These are phyloP conservation scores for Globisporangium spiculum DNA, from an alignment of 352 stramenopile species.

Conservation along the genomic window DNA sequence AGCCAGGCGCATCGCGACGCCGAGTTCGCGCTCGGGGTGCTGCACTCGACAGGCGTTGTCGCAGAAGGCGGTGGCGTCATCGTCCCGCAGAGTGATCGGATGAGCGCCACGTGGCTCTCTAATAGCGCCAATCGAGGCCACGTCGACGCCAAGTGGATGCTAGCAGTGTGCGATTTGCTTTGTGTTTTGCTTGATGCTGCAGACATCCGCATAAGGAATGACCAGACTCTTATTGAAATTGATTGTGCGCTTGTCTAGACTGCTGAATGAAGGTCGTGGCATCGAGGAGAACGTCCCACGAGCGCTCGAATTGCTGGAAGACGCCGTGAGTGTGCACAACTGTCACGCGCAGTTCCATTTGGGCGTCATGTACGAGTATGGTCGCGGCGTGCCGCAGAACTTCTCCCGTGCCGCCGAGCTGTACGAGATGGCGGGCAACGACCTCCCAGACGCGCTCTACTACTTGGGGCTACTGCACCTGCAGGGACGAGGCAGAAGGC, in stretches of 20 bases:
- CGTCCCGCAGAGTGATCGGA: conserved; percentile 28
- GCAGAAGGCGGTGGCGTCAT: not conserved
- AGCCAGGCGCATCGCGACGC: conserved; percentile 32
- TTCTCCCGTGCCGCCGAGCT: conserved; percentile 32
- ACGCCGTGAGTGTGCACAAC: conserved; percentile 24
- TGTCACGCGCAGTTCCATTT: conserved; percentile 36
- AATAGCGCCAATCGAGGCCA: conserved; percentile 38
- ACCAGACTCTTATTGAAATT: no score
- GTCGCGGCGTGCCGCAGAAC: conserved; percentile 33
- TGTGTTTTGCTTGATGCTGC: no score
- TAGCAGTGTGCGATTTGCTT: conserved; percentile 30
- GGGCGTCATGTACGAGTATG: conserved; percentile 55
- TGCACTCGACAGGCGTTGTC: conserved; percentile 23
- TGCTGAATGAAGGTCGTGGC: conserved; percentile 43
- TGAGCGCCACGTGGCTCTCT: conserved; percentile 36
- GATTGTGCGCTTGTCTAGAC: conserved; percentile 15
- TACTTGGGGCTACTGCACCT: conserved; percentile 50
- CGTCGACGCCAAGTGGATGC: conserved; percentile 48
- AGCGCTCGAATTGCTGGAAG: conserved; percentile 31
- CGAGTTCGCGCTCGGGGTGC: conserved; percentile 44
- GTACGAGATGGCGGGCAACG: conserved; percentile 28
- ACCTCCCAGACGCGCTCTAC: conserved; percentile 48
- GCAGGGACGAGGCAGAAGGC: conserved; percentile 38
- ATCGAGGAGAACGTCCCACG: conserved; percentile 27
- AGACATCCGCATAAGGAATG: no score